Base-by-base conservation (phyloP, 352 stramenopile genomes). In the Globisporangium carolinianum region DNA sequence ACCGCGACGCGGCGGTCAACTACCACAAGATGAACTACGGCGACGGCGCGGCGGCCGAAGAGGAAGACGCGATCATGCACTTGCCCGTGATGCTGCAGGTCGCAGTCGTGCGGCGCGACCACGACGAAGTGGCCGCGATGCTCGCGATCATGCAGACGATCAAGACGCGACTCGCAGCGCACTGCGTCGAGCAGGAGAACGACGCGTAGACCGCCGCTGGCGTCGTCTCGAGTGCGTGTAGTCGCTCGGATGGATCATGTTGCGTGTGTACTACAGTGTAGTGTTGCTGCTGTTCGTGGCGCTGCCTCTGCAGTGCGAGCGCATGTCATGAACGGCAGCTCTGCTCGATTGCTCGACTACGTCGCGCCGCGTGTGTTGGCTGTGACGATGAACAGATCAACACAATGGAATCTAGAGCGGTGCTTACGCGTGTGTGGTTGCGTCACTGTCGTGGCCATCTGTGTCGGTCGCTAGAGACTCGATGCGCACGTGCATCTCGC, bases 61-160 rank as follows among this genome's bases (percentile, higher is more conserved):
- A 94, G 68, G 84, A 94, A 71, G 84, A 94, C 63, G 84, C 84
- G 45, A 92, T 94, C 65, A 94, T 94, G 84, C 84, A 94, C 48
- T 65, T 94, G n/a, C 84, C 84, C 0, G 84, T 94, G 15, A 94
- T 94, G 84, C 71, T 94, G 10, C 84, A 91, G 61, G 80, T 94
- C 24, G 72, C 83, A 2, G 59, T 89, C 5, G 66, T 94, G 55
- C 79, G 84, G 15, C 68, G 77, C 59, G 82, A 92, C 47, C 45
- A 75, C 37, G 84, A 94, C 37, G 84, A 94, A 60, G 73, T 68
- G 9, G 70, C 59, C 14, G 79, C 77, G n/a, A 91, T 94, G 82
- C 57, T 84, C 0, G 72, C 72, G 1, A 94, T 94, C 49, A 66
- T 92, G 11, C 71, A 91, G 50, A 81, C 76, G 8, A 81, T 94